Percentiles rank a stretch among this genome's conserved stretches.
These are phyloP conservation scores for Perkinsus chesapeaki DNA, from an alignment of 169 alveolate species.

Conservation along the genomic window DNA sequence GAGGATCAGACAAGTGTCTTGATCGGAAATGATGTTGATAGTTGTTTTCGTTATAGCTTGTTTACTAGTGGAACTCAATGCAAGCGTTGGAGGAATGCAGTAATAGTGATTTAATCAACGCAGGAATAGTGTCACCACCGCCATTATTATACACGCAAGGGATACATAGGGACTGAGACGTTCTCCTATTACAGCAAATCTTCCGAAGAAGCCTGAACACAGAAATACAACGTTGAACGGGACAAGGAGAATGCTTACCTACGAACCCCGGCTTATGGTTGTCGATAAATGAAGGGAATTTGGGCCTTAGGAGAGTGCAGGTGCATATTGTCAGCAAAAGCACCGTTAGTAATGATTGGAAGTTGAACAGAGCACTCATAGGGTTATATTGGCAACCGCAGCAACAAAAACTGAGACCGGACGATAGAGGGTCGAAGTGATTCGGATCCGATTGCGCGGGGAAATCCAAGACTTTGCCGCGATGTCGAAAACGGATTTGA, in stretches of 20 bases:
- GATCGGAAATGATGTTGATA: no score
- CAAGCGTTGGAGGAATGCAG: background rate
- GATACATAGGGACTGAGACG: constrained; percentile 87
- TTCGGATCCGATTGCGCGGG: no score
- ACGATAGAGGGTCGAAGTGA: background rate
- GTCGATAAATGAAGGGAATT: constrained; percentile 74
- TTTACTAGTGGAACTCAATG: background rate
- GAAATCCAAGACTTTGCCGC: no score
- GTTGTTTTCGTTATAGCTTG: no score
- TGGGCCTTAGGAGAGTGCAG: constrained; percentile 79
- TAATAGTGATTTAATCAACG: constrained; percentile 47
- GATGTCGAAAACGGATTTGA: no score
- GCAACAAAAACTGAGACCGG: background rate
- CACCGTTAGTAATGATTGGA: constrained; percentile 80
- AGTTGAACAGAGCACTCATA: constrained; percentile 87
- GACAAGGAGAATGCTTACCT: background rate
- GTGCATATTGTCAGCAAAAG: constrained; percentile 84
- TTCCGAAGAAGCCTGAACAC: constrained; percentile 81
- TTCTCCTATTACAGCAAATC: constrained; percentile 91
- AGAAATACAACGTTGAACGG: background rate
- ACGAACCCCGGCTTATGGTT: constrained; percentile 70
- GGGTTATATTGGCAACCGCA: background rate
- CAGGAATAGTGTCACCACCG: constrained; percentile 66
- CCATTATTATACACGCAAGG: constrained; percentile 70
- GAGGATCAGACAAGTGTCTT: no score